A percentile compares a stretch with the other conserved stretches of the same genome.
These are phyloP conservation scores for Russula earlei DNA, from an alignment of 768 basidiomycete species.

Conservation along the genomic window DNA sequence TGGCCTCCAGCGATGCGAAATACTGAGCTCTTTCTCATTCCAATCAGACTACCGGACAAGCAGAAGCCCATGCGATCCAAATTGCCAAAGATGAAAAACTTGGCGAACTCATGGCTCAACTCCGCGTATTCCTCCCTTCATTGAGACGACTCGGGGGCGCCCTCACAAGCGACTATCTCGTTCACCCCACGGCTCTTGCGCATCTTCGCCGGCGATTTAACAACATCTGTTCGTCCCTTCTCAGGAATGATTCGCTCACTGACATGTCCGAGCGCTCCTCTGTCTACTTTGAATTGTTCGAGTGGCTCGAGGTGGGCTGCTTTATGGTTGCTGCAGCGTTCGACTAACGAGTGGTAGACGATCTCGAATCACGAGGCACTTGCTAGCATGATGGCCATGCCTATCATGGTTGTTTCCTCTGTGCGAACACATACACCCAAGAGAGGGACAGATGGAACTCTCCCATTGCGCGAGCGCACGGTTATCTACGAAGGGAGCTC, in stretches of 20 bases:
- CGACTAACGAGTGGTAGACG: conserved; percentile 42
- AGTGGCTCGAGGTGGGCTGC: conserved; percentile 75
- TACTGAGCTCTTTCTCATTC: not conserved
- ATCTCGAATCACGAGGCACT: conserved; percentile 89
- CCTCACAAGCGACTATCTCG: conserved; percentile 79
- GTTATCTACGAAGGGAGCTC: conserved; percentile 87
- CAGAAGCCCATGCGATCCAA: conserved; percentile 70
- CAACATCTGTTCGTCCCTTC: conserved; percentile 71
- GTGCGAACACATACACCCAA: conserved; percentile 55
- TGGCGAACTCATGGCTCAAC: conserved; percentile 52
- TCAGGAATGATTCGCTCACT: conserved; percentile 85
- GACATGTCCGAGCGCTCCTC: conserved; percentile 87
- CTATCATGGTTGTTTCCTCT: conserved; percentile 78
- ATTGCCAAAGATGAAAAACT: conserved; percentile 64
- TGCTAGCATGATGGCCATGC: conserved; percentile 95
- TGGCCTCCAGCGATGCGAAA: conserved; percentile 11
- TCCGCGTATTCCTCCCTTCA: conserved; percentile 80
- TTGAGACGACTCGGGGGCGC: conserved; percentile 67
- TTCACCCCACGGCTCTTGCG: conserved; percentile 86
- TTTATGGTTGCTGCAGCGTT: not conserved
- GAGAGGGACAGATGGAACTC: conserved; percentile 36
- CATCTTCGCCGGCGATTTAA: conserved; percentile 90
- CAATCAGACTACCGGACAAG: conserved; percentile 64
- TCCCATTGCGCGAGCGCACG: conserved; percentile 64
- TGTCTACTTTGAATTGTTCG: conserved; percentile 81